Conservation (phyloP, 441 rosid genomes). For the Gossypium trilobum region DNA sequence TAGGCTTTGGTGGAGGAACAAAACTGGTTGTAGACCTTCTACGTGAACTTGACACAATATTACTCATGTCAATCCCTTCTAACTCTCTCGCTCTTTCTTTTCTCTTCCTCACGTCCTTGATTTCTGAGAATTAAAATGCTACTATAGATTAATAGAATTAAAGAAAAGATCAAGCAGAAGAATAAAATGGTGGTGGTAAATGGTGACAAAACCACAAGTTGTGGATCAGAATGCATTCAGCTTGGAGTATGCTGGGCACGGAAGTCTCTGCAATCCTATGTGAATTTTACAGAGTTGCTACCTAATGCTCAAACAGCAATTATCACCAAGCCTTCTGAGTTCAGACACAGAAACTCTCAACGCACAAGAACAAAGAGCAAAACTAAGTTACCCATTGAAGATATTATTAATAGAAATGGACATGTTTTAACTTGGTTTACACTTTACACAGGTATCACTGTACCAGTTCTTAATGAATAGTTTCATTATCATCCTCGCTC, state of each 20-base stretch:
- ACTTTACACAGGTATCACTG: not conserved
- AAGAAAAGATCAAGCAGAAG: not conserved
- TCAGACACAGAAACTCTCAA: not conserved
- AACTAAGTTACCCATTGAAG: not conserved
- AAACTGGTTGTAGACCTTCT: slow-evolving; percentile 64
- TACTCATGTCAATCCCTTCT: slow-evolving; percentile 78
- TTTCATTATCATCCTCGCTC: not conserved
- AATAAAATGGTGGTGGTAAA: not conserved
- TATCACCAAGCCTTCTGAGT: no score
- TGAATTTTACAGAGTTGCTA: not conserved
- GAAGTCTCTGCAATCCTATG: not conserved
- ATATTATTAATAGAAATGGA: not conserved
- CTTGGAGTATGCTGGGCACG: not conserved
- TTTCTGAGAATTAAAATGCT: slow-evolving; percentile 36
- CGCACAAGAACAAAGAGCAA: not conserved
- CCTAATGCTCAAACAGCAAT: not conserved
- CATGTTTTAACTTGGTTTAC: not conserved
- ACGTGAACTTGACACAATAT: slow-evolving; percentile 74
- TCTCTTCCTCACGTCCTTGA: slow-evolving; percentile 65
- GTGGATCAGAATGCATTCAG: not conserved
- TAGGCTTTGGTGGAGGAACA: slow-evolving; percentile 58
- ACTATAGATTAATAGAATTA: not conserved
- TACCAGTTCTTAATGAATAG: not conserved
- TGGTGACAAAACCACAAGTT: not conserved
- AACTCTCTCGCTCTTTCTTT: slow-evolving; percentile 78